Conservation (phyloP, 2,329 filamentous ascomycete species). For the Exutisphaerella laricina region DNA sequence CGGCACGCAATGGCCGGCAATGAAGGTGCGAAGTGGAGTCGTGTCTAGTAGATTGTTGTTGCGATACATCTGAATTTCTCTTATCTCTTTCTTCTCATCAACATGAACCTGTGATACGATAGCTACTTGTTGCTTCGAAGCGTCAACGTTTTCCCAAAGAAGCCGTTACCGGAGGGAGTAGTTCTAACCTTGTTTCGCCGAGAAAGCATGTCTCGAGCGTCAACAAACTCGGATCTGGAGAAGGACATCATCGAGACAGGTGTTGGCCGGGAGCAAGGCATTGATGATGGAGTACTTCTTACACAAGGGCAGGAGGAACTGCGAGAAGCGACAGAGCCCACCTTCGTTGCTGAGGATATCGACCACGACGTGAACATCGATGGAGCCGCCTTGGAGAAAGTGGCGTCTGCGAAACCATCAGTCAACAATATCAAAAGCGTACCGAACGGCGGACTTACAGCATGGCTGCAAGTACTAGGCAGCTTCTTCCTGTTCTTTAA, state of each 20-base stretch:
- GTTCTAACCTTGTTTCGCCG: neutral
- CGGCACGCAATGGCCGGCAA: neutral
- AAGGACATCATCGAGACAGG: neutral
- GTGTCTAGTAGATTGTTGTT: neutral
- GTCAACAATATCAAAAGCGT: conserved; percentile 40
- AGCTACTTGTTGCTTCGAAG: neutral
- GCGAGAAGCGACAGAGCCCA: conserved; percentile 2
- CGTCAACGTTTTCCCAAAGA: neutral
- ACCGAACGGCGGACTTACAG: conserved; percentile 43
- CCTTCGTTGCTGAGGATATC: conserved; percentile 4
- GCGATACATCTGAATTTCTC: neutral
- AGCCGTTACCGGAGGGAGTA: neutral
- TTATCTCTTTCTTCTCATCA: neutral
- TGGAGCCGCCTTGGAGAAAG: conserved; percentile 13
- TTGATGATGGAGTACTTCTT: neutral
- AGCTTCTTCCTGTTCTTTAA: conserved; percentile 47
- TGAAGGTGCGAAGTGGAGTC: neutral
- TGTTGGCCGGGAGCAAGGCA: neutral
- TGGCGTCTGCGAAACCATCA: conserved; percentile 30
- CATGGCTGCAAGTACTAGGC: conserved; percentile 46
- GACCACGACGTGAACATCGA: conserved; percentile 3
- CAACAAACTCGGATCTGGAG: conserved; percentile 1
- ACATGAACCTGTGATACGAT: neutral
- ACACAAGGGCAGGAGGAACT: conserved; percentile 4
- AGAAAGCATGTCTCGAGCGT: conserved; percentile 1